Conservation (phyloP, 2,329 filamentous ascomycete genomes). For the Botrytis pseudocinerea region DNA sequence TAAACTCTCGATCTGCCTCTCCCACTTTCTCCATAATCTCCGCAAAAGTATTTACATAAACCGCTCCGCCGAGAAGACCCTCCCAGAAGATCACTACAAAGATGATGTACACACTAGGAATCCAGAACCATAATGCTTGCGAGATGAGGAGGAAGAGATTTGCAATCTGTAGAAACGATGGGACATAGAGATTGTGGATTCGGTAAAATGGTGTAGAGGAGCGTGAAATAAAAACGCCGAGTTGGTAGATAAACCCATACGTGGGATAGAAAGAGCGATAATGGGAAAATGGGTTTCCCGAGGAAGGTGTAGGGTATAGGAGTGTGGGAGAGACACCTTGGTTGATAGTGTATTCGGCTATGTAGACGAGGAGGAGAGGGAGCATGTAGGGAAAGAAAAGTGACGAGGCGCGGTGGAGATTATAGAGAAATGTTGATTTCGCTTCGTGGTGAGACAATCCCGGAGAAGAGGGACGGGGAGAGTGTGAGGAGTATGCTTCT, state of each 20-base stretch:
- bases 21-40: constrained; percentile 86
- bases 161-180: constrained; percentile 75
- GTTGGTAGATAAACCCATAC: constrained; percentile 92
- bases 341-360: constrained; percentile 97
- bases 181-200: constrained; percentile 77
- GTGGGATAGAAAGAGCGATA: constrained; percentile 91
- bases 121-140: constrained; percentile 77
- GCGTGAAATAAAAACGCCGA: constrained; percentile 91
- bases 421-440: constrained; percentile 44
- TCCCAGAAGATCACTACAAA: constrained; percentile 92
- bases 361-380: constrained; percentile 86
- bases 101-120: constrained; percentile 83
- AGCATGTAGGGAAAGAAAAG: constrained; percentile 85
- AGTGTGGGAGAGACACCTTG: constrained; percentile 89
- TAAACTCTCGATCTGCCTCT: constrained; percentile 82
- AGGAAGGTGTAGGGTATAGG: constrained; percentile 84
- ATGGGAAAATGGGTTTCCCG: constrained; percentile 72
- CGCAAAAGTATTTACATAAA: constrained; percentile 95
- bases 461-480: constrained; percentile 26
- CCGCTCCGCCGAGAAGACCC: constrained; percentile 82
- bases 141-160: constrained; percentile 74
- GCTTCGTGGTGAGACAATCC: background rate
- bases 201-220: constrained; percentile 87
- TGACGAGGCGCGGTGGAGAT: constrained; percentile 64
- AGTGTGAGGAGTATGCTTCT: constrained; percentile 44